Evolutionary conservation across 257 asterid genomes (phyloP), one percentile per base, ranked within the genome.

Genomic region (Ballota nigra): DNA sequence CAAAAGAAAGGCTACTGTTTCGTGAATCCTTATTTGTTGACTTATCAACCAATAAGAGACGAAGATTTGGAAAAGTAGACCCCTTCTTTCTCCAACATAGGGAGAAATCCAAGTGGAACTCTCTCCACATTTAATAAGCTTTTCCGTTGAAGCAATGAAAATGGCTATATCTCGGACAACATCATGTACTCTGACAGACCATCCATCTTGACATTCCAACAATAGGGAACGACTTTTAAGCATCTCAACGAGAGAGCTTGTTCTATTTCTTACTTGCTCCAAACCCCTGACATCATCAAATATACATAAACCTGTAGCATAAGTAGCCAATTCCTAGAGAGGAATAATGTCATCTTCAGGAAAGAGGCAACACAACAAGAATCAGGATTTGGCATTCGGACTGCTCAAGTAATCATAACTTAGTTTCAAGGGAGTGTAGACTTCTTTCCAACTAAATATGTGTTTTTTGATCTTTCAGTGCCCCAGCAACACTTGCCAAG

Each of bases 141-240:
- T 15, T 31, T 69, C 62, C 16, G 52, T 19, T 2, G 52, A 36
- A 36, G 63, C 72, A 7, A 63, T 69, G 60, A 38, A 36, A 6
- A 69, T 63, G n/a, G 57, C 75, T 8, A 70, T 57, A 29, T 76
- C 76, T 10, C 68, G 72, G 3, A 53, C 47, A n/a, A 76, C 69
- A 41, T 76, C 80, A 55, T 76, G 80, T 72, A 70, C 70, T 76
- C n/a, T 63, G 15, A 76, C 77, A 47, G 26, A 8, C 6, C 26
- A 10, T 1, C 56, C 2, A 20, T 40, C 5, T 1, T 2, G 0
- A 3, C 76, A 62, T 0, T 69, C 76, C n/a, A 76, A 22, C 10
- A 76, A 0, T 65, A 68, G 29, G 28, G n/a, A 76, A 13, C 57
- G 45, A 41, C 34, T 38, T 70, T 16, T 75, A 38, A 69, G 80